phyloP scores from a whole-genome alignment of 164 flowering plant genomes.

The Buxus sempervirens region DNA sequence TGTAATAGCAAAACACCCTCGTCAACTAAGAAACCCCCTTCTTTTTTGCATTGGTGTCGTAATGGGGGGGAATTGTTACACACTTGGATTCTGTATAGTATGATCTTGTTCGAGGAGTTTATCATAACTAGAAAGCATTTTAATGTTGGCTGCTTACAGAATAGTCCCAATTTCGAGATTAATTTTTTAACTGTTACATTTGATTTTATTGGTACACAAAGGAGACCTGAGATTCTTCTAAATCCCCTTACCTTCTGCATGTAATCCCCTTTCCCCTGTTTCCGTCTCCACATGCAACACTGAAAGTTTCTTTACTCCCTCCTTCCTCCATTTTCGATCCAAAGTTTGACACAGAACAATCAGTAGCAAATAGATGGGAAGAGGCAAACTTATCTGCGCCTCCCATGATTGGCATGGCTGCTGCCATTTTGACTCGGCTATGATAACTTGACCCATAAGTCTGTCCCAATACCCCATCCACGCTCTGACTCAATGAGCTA shows the following conservation, averaged over 20 bases:
- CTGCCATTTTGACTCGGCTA: slow-evolving; percentile 15
- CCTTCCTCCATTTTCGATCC: slow-evolving; percentile 1
- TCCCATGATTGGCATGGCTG: slow-evolving; percentile 24
- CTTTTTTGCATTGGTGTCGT: too few relatives aligned
- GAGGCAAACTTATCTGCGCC: slow-evolving; percentile 16
- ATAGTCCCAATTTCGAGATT: too few relatives aligned
- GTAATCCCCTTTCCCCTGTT: slow-evolving; percentile 5
- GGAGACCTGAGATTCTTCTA: not conserved
- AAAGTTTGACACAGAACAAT: slow-evolving; percentile 20
- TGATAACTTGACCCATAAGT: slow-evolving; percentile 12
- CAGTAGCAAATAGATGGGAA: slow-evolving; percentile 17
- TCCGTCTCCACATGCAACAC: not conserved
- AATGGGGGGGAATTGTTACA: too few relatives aligned
- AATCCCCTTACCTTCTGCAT: slow-evolving; percentile 7
- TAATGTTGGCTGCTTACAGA: too few relatives aligned
- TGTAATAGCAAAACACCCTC: too few relatives aligned
- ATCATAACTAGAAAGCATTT: too few relatives aligned
- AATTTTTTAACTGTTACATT: too few relatives aligned
- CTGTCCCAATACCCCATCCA: slow-evolving; percentile 25
- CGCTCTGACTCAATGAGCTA: slow-evolving; percentile 5
- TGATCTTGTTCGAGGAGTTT: too few relatives aligned
- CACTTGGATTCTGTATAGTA: too few relatives aligned
- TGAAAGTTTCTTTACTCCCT: not conserved
- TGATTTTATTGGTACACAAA: not conserved
- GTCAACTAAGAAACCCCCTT: too few relatives aligned